Evolutionary conservation across 306 rosid genomes (phyloP).

Genomic region (Lathyrus aphaca): DNA sequence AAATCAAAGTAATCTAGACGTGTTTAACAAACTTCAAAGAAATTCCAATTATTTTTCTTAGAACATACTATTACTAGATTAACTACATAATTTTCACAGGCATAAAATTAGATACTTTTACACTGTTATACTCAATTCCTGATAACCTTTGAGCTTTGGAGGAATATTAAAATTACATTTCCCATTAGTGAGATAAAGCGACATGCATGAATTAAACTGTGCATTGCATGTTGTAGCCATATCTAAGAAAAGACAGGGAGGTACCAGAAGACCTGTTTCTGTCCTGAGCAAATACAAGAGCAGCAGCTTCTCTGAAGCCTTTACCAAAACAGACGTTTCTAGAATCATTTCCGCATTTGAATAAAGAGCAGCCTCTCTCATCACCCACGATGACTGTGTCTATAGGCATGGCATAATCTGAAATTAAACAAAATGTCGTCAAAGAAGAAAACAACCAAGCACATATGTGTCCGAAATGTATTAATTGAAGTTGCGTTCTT

Average conservation of each 20-base stretch:
- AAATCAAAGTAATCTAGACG: slow-evolving; percentile 11
- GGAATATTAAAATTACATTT: slow-evolving; percentile 2
- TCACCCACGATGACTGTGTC: slow-evolving; percentile 81
- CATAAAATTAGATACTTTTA: slow-evolving; percentile 5
- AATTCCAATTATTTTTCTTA: slow-evolving; percentile 8
- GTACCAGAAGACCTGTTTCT: slow-evolving; percentile 59
- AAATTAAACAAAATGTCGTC: slow-evolving; percentile 26
- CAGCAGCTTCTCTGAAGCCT: slow-evolving; percentile 57
- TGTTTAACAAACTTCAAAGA: slow-evolving; percentile 8
- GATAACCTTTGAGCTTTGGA: slow-evolving; percentile 9
- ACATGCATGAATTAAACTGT: slow-evolving; percentile 17
- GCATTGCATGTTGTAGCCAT: slow-evolving; percentile 1
- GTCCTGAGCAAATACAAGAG: slow-evolving; percentile 74
- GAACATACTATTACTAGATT: slow-evolving; percentile 25
- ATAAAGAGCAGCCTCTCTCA: slow-evolving; percentile 59
- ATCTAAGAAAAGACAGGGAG: slow-evolving; percentile 35
- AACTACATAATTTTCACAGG: slow-evolving; percentile 11
- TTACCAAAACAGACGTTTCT: slow-evolving; percentile 44
- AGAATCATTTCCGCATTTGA: slow-evolving; percentile 46
- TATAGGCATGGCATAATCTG: slow-evolving; percentile 77
- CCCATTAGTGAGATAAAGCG: slow-evolving; percentile 1
- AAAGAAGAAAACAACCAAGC: not conserved
- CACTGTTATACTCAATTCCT: not conserved
- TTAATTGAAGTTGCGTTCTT: slow-evolving; percentile 2
- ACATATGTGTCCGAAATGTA: slow-evolving; percentile 12